Percentiles rank a stretch among this genome's conserved stretches.
Conservation (phyloP, 2,329 filamentous ascomycete species). For the Dothideomycetes sp. region DNA sequence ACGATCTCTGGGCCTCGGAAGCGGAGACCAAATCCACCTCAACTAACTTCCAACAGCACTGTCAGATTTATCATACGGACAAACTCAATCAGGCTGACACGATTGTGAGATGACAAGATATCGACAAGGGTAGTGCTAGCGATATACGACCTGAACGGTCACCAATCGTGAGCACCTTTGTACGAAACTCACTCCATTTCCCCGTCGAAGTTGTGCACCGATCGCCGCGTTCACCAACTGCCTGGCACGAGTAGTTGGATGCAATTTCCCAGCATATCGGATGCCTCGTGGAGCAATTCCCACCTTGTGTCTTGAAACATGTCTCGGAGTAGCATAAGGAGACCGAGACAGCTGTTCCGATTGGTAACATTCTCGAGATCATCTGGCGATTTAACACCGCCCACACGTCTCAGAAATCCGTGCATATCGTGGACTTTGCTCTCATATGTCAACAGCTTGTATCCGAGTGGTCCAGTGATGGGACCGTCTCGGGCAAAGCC, state of each 20-base stretch:
- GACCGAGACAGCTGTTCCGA: constrained; percentile 70
- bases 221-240: constrained; percentile 1
- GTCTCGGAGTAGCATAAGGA: constrained; percentile 71
- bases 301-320: constrained; percentile 76
- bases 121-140: background rate
- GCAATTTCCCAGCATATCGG: constrained; percentile 68
- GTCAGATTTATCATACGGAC: too few species aligned
- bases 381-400: constrained; percentile 61
- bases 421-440: constrained; percentile 71
- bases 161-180: too few species aligned
- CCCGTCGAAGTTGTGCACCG: too few species aligned
- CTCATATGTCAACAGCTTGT: constrained; percentile 45
- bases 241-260: constrained; percentile 46
- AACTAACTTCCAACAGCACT: too few species aligned
- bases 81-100: too few species aligned
- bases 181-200: too few species aligned
- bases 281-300: constrained; percentile 85
- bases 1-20: too few species aligned
- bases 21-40: too few species aligned
- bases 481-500: constrained; percentile 83
- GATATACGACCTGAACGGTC: too few species aligned
- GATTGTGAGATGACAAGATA: background rate
- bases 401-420: constrained; percentile 61
- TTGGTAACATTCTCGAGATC: constrained; percentile 63
- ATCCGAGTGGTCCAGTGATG: constrained; percentile 35